Conservation (phyloP, 1,284 basidiomycete genomes). For the Cutaneotrichosporon curvatum region DNA sequence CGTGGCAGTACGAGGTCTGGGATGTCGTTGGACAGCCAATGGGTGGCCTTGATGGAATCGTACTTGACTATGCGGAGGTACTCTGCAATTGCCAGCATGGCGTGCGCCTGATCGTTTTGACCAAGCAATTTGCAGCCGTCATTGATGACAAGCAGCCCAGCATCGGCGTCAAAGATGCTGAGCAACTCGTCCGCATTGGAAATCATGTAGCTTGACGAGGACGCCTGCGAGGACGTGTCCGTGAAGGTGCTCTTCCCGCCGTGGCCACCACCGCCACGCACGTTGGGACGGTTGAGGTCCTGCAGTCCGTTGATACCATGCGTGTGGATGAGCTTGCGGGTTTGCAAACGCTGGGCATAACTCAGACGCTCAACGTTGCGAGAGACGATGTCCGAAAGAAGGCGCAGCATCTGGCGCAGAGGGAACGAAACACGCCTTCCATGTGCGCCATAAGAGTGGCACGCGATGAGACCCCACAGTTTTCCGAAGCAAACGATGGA, state of each 20-base stretch:
- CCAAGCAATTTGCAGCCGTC: constrained; percentile 81
- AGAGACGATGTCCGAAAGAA: constrained; percentile 75
- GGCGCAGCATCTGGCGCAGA: constrained; percentile 69
- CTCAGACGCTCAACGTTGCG: constrained; percentile 74
- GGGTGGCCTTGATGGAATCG: constrained; percentile 58
- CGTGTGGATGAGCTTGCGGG: constrained; percentile 56
- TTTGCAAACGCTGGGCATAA: constrained; percentile 70
- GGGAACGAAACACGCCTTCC: constrained; percentile 82
- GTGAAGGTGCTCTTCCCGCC: neutral
- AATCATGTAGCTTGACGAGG: constrained; percentile 62
- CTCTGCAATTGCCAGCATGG: constrained; percentile 74
- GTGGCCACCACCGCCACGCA: neutral
- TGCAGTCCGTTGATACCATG: neutral
- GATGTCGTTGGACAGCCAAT: constrained; percentile 64
- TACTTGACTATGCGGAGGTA: constrained; percentile 74
- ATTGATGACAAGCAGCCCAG: constrained; percentile 75
- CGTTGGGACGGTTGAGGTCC: neutral
- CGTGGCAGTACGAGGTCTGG: constrained; percentile 65
- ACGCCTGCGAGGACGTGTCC: neutral
- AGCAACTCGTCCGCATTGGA: constrained; percentile 79
- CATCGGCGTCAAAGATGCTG: constrained; percentile 75
- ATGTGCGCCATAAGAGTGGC: constrained; percentile 69
- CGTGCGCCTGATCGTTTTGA: constrained; percentile 63
- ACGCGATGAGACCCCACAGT: constrained; percentile 77
- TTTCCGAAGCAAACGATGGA: constrained; percentile 78